Conservation (phyloP, 306 rosid genomes). For the Vigna unguiculata region DNA sequence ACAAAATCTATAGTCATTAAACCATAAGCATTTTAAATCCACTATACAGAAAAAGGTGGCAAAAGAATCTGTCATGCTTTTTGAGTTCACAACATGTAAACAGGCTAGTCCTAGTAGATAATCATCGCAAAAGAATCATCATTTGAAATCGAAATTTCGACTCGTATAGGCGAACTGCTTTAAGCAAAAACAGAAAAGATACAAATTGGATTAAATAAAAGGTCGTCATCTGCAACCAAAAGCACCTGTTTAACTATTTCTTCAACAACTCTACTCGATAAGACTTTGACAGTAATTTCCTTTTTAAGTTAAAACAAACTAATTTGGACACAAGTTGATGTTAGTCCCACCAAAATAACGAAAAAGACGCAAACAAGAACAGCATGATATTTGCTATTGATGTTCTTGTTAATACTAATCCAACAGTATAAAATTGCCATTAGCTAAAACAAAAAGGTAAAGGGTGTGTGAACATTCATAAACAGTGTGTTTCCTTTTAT, state of each 20-base stretch:
- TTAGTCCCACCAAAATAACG: conserved; percentile 13
- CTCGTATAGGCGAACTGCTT: neutral
- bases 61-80: too few species aligned
- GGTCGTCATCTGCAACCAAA: neutral
- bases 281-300: neutral
- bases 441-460: conserved; percentile 18
- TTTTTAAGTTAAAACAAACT: neutral
- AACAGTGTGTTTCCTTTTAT: conserved; percentile 13
- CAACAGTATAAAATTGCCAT: neutral
- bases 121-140: too few species aligned
- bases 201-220: neutral
- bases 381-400: neutral
- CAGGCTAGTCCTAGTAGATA: too few species aligned
- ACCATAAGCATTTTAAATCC: too few species aligned
- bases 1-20: too few species aligned
- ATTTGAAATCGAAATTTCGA: neutral
- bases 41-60: too few species aligned
- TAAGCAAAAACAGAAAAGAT: too few species aligned
- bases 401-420: conserved; percentile 22
- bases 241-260: too few species aligned
- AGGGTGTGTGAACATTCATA: conserved; percentile 12
- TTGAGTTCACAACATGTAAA: too few species aligned
- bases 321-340: neutral
- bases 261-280: too few species aligned
- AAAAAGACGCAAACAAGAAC: neutral